Base-by-base conservation (phyloP, 192 early-diverging fungal species). In the Umbelopsis sp. region DNA sequence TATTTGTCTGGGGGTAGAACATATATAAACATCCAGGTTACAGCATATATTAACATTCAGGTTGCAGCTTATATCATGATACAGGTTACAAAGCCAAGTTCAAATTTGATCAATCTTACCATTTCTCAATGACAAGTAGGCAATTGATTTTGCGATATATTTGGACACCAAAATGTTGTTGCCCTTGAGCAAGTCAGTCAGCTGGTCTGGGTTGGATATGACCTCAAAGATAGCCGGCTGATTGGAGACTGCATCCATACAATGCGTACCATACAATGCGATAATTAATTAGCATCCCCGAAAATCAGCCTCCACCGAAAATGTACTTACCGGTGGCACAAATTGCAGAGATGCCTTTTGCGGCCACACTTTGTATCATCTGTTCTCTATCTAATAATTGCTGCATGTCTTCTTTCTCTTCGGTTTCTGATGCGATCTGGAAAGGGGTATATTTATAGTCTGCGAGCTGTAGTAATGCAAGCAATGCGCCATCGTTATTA, bases 61-160 rank as follows among this genome's bases (percentile, higher is more conserved):
- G n/a, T n/a, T n/a, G n/a, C n/a, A n/a, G n/a, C n/a, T n/a, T n/a
- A n/a, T n/a, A 23, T 53, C 3, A 53, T 10, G 16, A 35, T 35
- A 5, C 16, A 6, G 1, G 64, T 49, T 11, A 33, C 37, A 30
- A 46, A 65, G n/a, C n/a, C 70, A 66, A 5, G 70, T 67, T 6
- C 21, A 73, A 44, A 16, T 70, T 58, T 44, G 70, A 51, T 52
- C 69, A 48, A 20, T 58, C 64, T 64, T 82, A 74, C 84, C 86
- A 49, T 87, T 87, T 33, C 86, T 76, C 23, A 85, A 49, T 4
- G 86, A 87, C 33, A 87, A 50, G 46, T 85, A 87, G 0, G 86
- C 86, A 49, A 87, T 77, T 21, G 86, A 78, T 50, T 87, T 87
- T 49, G 84, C 83, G 11, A 75, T 82, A 64, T 87, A 87, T 69